These are phyloP conservation scores for Poteriospumella lacustris DNA, from an alignment of 108 stramenopile species.

Conservation along the genomic window DNA sequence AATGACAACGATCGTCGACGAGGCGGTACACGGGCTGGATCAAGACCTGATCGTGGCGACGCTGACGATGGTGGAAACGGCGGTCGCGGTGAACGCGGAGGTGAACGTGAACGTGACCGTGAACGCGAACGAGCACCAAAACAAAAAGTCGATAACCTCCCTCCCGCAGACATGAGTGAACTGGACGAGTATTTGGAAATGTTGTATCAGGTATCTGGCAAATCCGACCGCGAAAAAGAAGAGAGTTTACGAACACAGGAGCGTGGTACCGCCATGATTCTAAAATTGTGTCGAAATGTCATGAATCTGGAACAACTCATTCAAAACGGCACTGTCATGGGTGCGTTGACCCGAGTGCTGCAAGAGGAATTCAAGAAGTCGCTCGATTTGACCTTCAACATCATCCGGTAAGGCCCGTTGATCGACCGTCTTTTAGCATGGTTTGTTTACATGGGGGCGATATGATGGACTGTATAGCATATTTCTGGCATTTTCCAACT, in stretches of 20 bases:
- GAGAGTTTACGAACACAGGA: slow-evolving; percentile 40
- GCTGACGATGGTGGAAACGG: background rate
- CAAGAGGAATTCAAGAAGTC: slow-evolving; percentile 58
- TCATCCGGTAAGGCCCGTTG: slow-evolving; percentile 36
- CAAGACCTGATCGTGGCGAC: background rate
- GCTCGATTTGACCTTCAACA: slow-evolving; percentile 53
- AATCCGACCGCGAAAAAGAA: slow-evolving; percentile 36
- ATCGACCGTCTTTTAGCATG: background rate
- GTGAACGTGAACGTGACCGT: background rate
- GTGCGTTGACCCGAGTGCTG: slow-evolving; percentile 54
- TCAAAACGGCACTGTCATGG: slow-evolving; percentile 58
- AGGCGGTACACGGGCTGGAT: background rate
- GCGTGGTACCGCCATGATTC: slow-evolving; percentile 50
- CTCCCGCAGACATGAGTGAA: slow-evolving; percentile 40
- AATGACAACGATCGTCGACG: background rate
- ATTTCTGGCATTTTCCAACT: slow-evolving; percentile 59
- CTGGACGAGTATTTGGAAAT: slow-evolving; percentile 60
- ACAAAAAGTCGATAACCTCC: slow-evolving; percentile 33
- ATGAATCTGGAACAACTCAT: slow-evolving; percentile 54
- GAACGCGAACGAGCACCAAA: background rate
- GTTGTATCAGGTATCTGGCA: slow-evolving; percentile 44
- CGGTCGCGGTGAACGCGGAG: background rate
- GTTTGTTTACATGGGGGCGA: background rate
- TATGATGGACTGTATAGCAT: slow-evolving; percentile 17
- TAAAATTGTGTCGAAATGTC: slow-evolving; percentile 52